These are phyloP conservation scores for Bombardia bombarda DNA, from an alignment of 495 filamentous ascomycete genomes.

Conservation along the genomic window DNA sequence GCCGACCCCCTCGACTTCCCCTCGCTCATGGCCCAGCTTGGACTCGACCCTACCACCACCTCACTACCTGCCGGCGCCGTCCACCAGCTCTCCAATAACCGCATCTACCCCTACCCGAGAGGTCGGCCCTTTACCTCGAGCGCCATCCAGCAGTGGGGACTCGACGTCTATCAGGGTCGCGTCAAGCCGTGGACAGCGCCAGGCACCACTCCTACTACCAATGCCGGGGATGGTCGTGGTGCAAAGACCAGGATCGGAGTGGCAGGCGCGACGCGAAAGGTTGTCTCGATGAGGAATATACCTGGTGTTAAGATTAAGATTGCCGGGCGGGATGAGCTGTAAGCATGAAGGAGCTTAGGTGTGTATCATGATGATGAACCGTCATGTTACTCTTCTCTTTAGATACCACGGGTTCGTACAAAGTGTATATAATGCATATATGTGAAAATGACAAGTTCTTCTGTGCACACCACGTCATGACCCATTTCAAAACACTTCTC, in stretches of 20 bases:
- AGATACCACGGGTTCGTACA: too few species aligned
- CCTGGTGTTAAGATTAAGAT: slow-evolving; percentile 23
- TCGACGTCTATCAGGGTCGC: slow-evolving; percentile 24
- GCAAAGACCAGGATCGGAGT: slow-evolving; percentile 16
- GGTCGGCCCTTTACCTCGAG: slow-evolving; percentile 14
- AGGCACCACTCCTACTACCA: too few species aligned
- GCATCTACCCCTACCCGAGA: slow-evolving; percentile 26
- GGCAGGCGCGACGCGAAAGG: slow-evolving; percentile 15
- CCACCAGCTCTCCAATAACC: slow-evolving; percentile 25
- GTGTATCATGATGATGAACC: background rate
- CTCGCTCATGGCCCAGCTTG: slow-evolving; percentile 25
- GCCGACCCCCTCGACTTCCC: slow-evolving; percentile 37
- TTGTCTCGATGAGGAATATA: slow-evolving; percentile 15
- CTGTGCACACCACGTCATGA: too few species aligned
- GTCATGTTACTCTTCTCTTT: too few species aligned
- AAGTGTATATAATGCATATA: too few species aligned
- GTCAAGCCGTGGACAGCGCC: slow-evolving; percentile 28
- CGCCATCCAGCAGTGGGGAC: slow-evolving; percentile 21
- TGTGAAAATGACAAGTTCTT: too few species aligned
- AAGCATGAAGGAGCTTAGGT: background rate
- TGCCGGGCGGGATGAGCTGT: slow-evolving; percentile 23
- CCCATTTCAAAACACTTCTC: too few species aligned
- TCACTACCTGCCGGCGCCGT: slow-evolving; percentile 25
- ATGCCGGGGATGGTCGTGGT: too few species aligned
- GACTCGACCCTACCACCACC: slow-evolving; percentile 15